Conservation (phyloP, 2,329 filamentous ascomycete genomes). For the Arthroderma uncinatum region DNA sequence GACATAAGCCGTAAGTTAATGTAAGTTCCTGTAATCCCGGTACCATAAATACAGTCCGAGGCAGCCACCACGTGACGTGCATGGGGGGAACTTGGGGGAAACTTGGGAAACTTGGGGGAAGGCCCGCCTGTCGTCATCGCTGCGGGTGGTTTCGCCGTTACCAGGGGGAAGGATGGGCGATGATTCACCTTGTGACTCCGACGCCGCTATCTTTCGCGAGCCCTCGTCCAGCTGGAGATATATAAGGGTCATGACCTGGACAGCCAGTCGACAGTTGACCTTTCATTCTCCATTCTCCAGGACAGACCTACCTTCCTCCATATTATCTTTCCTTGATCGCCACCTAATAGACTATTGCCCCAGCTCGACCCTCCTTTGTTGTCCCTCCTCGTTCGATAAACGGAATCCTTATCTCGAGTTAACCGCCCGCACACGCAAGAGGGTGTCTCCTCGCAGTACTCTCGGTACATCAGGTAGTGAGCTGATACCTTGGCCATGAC, state of each 20-base stretch:
- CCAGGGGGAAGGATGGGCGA: not conserved
- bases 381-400: not conserved
- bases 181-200: slow-evolving; percentile 4
- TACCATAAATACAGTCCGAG: slow-evolving; percentile 1
- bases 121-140: not conserved
- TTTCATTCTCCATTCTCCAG: not conserved
- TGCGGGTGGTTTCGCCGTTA: not conserved
- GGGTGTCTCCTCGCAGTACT: not conserved
- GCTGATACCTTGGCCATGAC: not conserved
- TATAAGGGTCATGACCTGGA: not conserved
- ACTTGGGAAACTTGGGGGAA: not conserved
- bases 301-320: not conserved
- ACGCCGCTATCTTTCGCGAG: not conserved
- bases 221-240: not conserved
- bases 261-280: not conserved
- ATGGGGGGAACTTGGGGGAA: too few species aligned
- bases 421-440: not conserved
- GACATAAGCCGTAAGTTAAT: not conserved
- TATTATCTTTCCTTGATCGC: too few species aligned
- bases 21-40: not conserved
- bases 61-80: not conserved
- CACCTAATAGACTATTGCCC: not conserved
- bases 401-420: not conserved
- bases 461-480: too few species aligned
- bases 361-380: not conserved